Percentiles rank a stretch among this genome's conserved stretches.
phyloP scores from a whole-genome alignment of 495 filamentous ascomycete species.

The Penicillium bialowiezense region DNA sequence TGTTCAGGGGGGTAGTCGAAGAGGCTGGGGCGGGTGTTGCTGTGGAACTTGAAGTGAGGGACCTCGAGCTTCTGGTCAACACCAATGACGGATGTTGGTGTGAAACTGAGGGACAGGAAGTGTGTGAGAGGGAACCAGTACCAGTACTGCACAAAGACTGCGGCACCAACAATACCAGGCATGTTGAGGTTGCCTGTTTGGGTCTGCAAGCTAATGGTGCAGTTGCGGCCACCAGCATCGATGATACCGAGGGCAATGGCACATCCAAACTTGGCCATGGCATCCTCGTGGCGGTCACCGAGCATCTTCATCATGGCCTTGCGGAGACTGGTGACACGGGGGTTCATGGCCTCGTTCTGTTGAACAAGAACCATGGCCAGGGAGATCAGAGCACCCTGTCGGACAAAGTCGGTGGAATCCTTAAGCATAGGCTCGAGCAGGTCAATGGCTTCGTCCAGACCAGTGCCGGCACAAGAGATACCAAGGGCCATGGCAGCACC shows the following conservation, averaged over 20 bases:
- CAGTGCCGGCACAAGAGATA: conserved; percentile 96
- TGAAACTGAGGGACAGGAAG: conserved; percentile 91
- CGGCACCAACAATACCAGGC: conserved; percentile 95
- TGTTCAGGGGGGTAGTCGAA: conserved; percentile 98
- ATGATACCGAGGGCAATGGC: conserved; percentile 95
- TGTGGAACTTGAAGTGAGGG: conserved; percentile 94
- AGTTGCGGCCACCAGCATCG: conserved; percentile 96
- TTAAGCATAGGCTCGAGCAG: conserved; percentile 99
- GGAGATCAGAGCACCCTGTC: conserved; percentile 93
- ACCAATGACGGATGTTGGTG: conserved; percentile 90
- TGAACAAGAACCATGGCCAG: conserved; percentile 97
- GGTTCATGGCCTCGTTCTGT: conserved; percentile 95
- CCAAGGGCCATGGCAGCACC: conserved; percentile 98
- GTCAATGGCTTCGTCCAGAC: conserved; percentile 94
- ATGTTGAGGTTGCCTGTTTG: conserved; percentile 98
- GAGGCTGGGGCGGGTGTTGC: conserved; percentile 87
- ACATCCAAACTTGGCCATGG: conserved; percentile 98
- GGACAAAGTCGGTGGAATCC: conserved; percentile 97
- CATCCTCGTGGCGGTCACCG: conserved; percentile 94
- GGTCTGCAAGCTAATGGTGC: conserved; percentile 95
- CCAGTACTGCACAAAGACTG: conserved; percentile 99
- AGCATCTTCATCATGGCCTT: conserved; percentile 89
- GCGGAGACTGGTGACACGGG: conserved; percentile 76
- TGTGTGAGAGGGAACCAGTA: conserved; percentile 99
- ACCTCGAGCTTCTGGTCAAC: conserved; percentile 92